phyloP scores from a whole-genome alignment of 345 rosid species.

The Capsella bursapastoris region DNA sequence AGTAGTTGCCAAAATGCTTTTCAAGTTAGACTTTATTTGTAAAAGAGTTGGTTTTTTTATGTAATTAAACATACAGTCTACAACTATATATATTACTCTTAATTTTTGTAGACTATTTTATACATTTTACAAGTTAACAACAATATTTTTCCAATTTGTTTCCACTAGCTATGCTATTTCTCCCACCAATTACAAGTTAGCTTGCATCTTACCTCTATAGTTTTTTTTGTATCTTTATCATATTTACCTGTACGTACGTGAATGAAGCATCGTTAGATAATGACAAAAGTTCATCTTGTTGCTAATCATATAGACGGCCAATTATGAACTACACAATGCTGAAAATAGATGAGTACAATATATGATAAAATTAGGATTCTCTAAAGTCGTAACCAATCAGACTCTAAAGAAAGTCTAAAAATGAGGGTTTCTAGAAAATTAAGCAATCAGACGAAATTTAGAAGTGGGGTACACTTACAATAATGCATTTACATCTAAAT shows the following conservation, averaged over 20 bases:
- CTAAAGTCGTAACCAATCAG: slow-evolving; percentile 4
- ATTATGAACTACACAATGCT: slow-evolving; percentile 1
- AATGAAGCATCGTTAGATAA: background rate
- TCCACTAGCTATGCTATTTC: too few relatives aligned
- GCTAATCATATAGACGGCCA: slow-evolving; percentile 13
- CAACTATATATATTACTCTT: background rate
- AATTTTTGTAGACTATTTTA: background rate
- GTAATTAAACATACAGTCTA: background rate
- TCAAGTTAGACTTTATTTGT: background rate
- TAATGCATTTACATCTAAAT: slow-evolving; percentile 2
- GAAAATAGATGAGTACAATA: background rate
- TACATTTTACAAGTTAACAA: background rate
- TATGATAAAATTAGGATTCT: background rate
- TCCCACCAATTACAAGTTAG: background rate
- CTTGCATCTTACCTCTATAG: too few relatives aligned
- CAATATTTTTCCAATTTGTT: too few relatives aligned
- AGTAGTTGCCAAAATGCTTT: too few relatives aligned
- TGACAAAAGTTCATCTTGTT: background rate
- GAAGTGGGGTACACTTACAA: background rate
- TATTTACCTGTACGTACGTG: background rate
- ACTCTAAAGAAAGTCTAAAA: background rate
- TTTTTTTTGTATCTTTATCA: background rate
- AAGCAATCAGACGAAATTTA: background rate
- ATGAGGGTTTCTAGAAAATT: background rate
- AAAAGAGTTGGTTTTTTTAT: background rate